phyloP scores from a whole-genome alignment of 441 rosid species.

The Lagerstroemia fauriei region DNA sequence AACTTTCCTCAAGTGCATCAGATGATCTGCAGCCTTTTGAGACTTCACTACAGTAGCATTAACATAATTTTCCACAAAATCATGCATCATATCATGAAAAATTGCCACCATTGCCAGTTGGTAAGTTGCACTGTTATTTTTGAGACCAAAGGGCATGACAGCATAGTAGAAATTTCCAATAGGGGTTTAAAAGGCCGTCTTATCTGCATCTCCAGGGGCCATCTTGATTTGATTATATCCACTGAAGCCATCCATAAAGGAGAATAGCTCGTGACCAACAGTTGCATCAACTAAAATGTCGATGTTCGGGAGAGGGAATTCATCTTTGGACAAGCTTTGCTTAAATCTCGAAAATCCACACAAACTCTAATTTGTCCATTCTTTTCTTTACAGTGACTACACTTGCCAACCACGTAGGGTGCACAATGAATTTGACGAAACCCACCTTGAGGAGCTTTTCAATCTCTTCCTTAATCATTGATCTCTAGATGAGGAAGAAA shows the following conservation, averaged over 20 bases:
- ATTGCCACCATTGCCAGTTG: not conserved
- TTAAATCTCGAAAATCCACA: not conserved
- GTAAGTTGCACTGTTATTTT: too few relatives aligned
- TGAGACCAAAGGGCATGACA: too few relatives aligned
- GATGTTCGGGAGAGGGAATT: not conserved
- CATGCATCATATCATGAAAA: constrained; percentile 3
- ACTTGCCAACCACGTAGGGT: not conserved
- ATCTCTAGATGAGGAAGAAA: too few relatives aligned
- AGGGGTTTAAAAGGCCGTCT: too few relatives aligned
- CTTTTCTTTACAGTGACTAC: not conserved
- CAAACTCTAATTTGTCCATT: not conserved
- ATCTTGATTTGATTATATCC: constrained; percentile 11
- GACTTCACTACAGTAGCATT: not conserved
- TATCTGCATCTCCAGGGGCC: not conserved
- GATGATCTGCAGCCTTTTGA: not conserved
- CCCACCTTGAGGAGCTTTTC: not conserved
- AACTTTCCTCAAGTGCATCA: not conserved
- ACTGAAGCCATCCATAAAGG: constrained; percentile 3
- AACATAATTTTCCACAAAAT: not conserved
- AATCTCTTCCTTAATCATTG: not conserved
- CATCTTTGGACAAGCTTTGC: not conserved
- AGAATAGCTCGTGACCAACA: not conserved
- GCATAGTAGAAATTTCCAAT: too few relatives aligned
- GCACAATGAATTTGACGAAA: not conserved
- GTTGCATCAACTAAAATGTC: not conserved